Evolutionary conservation across 2,329 filamentous ascomycete species (phyloP), one percentile per base, ranked within the genome.

Genomic region (Trichoderma simmonsii): DNA sequence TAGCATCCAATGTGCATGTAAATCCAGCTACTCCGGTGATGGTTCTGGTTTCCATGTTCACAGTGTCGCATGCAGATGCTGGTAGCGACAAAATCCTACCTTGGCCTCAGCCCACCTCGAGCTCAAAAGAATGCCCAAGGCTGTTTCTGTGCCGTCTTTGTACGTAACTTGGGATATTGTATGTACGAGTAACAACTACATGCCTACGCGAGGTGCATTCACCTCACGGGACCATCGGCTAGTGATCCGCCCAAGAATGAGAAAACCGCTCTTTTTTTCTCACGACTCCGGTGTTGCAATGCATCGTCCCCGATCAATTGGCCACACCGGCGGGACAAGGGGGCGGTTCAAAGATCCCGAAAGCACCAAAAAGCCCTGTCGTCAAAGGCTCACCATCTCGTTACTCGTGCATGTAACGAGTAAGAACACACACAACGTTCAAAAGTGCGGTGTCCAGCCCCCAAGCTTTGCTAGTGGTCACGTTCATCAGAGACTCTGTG

Each of bases 21-120:
- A 56, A 26, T 24, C 34, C 11, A 59, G 54, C 34, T 32, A 48
- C 65, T n/a, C 26, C 24, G 65, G 36, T 14, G 56, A 60, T 60
- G 15, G 15, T 26, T 69, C 36, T 26, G 36, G 14, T 21, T 51
- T 36, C 7, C 7, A 43, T 4, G 15, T 43, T 43, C 39, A 21
- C 39, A 61, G 21, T 26, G 67, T 54, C 36, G 67, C 67, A 70
- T 69, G 67, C 67, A 69, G 66, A 48, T 34, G 36, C 57, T 36
- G n/a, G n/a, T 62, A 36, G 56, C 39, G n/a, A 36, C 14, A 34
- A 3, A 54, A 62, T 70, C 57, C 66, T 69, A 69, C 56, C 39
- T 51, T 34, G 56, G 51, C 14, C 67, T 59, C 57, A 70, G 60
- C 60, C 60, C 60, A 36, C 60, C 66, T 15, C 9, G 14, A 61